phyloP scores from a whole-genome alignment of 345 rosid genomes.

The Sisymbrium irio region DNA sequence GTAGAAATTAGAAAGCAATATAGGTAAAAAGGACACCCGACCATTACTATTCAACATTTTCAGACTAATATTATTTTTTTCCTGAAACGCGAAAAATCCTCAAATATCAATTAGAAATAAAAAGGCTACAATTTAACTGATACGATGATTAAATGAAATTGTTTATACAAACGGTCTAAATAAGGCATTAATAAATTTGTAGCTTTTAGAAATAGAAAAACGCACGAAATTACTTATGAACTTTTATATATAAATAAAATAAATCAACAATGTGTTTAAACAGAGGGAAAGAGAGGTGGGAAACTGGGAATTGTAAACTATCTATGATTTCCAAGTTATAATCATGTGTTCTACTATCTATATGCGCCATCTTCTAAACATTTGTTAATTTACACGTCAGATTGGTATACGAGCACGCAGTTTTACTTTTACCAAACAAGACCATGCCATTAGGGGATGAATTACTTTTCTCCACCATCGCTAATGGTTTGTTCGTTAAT shows the following conservation, averaged over 20 bases:
- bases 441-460: background rate
- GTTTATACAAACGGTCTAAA: background rate
- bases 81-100: background rate
- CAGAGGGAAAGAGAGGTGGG: background rate
- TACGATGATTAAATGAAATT: background rate
- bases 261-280: background rate
- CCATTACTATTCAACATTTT: background rate
- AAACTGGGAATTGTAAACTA: background rate
- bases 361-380: background rate
- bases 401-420: background rate
- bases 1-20: conserved; percentile 20
- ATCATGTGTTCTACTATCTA: background rate
- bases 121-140: background rate
- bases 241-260: background rate
- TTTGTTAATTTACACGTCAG: background rate
- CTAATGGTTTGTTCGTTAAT: conserved; percentile 13
- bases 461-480: background rate
- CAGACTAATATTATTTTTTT: background rate
- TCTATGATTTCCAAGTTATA: conserved; percentile 1
- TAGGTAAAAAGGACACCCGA: conserved; percentile 15
- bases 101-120: background rate
- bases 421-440: background rate
- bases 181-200: background rate
- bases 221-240: background rate
- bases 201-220: background rate